A percentile compares a stretch with the other conserved stretches of the same genome.
Conservation (phyloP, 257 asterid species). For the Nicotiana benthamiana region DNA sequence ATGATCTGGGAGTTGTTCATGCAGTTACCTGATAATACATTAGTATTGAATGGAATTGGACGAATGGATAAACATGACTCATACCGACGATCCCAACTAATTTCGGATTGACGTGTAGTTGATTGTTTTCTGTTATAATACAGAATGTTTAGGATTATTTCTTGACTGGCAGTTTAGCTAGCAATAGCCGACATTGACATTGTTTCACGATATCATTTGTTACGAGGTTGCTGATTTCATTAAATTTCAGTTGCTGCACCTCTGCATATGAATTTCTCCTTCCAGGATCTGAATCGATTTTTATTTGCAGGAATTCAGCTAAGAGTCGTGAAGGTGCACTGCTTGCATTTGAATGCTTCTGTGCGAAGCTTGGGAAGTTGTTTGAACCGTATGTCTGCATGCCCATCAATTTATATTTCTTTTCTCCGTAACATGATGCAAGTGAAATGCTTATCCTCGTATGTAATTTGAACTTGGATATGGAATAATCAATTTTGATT, state of each 20-base stretch:
- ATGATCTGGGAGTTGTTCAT: not conserved
- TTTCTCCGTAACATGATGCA: conserved; percentile 1
- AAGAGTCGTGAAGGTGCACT: conserved; percentile 94
- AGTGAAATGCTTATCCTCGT: conserved; percentile 1
- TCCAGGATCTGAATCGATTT: conserved; percentile 4
- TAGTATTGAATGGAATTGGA: not conserved
- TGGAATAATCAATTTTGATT: not conserved
- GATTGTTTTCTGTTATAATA: not conserved
- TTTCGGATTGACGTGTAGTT: not conserved
- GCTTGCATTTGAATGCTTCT: conserved; percentile 89
- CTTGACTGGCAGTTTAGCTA: not conserved
- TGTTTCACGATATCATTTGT: not conserved
- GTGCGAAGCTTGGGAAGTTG: conserved; percentile 89
- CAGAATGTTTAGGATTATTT: not conserved
- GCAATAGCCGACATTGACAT: not conserved
- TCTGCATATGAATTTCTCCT: not conserved
- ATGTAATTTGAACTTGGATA: not conserved
- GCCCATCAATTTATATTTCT: not conserved
- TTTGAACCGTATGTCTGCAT: conserved; percentile 85
- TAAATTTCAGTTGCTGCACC: not conserved
- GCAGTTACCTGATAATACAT: not conserved
- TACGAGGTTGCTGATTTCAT: not conserved
- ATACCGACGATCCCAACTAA: not conserved
- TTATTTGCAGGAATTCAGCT: conserved; percentile 67
- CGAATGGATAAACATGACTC: not conserved